Base-by-base conservation (phyloP, 139 green algal species). In the Auxenochlorella protothecoides region DNA sequence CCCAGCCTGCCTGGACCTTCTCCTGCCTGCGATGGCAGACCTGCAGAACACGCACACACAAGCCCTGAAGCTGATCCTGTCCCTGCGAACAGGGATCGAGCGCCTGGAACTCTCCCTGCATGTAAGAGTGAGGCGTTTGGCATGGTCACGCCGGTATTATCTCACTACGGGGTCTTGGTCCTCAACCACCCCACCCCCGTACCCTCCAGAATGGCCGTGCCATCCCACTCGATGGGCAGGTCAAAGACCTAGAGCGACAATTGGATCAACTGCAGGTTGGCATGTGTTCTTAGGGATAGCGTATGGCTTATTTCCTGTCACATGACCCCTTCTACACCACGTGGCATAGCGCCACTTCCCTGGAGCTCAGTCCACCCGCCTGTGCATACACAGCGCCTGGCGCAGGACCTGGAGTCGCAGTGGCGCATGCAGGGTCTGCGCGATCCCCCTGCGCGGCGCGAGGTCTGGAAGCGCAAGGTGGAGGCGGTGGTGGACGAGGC, bases 381-480 rank as follows among this genome's bases (percentile, higher is more conserved):
- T 44, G 27, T 44, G 27, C 27, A 44, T 44, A 44, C 27, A 44
- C 84, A 92, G 83, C 73, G 81, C n/a, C 87, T 82, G 27, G 89
- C 79, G 68, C 52, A 68, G 12, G 84, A 93, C 59, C 80, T 95
- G 80, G 89, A 96, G 62, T 85, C 76, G n/a, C 74, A 82, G 6
- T 95, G 88, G 87, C 85, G 90, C 16, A 95, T 96, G 89, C 85
- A 91, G 61, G 74, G 86, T 3, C 71, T 95, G 3, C 74, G 87
- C 9, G 85, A 92, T 69, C 76, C 76, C 6, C 63, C 68, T 64
- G 70, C 71, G 16, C 89, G 87, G 68, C 73, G 85, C 2, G 83
- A 93, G 52, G 67, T 95, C 0, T 96, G 90, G 90, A 83, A 83
- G 62, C 59, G 71, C 63, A 95, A 94, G 75, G 89, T 96, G 64